Conservation (phyloP, 2,329 filamentous ascomycete species). For the Xylaria digitata region DNA sequence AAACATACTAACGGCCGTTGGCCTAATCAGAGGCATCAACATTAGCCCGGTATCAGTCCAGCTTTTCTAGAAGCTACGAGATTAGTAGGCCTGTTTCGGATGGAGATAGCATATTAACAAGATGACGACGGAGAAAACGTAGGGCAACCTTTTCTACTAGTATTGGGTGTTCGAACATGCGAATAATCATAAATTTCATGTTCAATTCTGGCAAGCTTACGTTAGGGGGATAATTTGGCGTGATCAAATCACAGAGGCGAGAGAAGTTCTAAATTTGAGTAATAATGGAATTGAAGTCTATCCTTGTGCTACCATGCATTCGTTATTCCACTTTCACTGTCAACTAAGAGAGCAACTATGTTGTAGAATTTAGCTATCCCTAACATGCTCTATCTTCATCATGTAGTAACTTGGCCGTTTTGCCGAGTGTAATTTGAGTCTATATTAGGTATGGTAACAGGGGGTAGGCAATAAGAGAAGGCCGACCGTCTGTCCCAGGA, state of each 20-base stretch:
- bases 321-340: neutral
- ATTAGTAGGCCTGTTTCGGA: neutral
- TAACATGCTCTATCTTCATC: neutral
- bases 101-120: neutral
- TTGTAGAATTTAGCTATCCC: neutral
- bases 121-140: neutral
- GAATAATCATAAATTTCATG: neutral
- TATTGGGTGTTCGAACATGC: neutral
- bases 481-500: too few species aligned
- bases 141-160: neutral
- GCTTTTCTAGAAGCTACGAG: slow-evolving; percentile 10
- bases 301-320: neutral
- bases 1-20: slow-evolving; percentile 16
- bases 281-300: neutral
- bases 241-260: neutral
- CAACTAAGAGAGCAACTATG: neutral
- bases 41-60: slow-evolving; percentile 24
- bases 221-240: neutral
- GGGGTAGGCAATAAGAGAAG: neutral
- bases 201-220: neutral
- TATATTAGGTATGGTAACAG: too few species aligned
- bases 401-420: neutral
- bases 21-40: slow-evolving; percentile 18
- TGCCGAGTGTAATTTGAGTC: neutral
- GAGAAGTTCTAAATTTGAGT: neutral